A percentile compares a stretch with the other conserved stretches of the same genome.
Conservation (phyloP, 2,329 filamentous ascomycete species). For the Arthroderma sp. region DNA sequence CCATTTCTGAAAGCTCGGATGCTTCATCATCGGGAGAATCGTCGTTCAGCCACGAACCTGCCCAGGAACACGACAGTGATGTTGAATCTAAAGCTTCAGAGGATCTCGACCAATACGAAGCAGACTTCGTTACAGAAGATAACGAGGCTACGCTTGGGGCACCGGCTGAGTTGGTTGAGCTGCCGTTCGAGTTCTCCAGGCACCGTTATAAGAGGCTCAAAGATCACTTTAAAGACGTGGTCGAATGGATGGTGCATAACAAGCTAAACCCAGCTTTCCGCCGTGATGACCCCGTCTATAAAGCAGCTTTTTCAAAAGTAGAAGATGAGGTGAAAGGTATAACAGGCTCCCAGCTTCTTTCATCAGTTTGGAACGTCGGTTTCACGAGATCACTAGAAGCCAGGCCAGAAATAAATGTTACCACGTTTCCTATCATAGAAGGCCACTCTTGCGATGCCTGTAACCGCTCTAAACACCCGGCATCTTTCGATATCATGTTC, state of each 20-base stretch:
- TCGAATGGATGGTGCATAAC: conserved; percentile 73
- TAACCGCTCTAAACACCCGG: conserved; percentile 54
- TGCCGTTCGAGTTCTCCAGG: conserved; percentile 57
- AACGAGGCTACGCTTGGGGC: conserved; percentile 44
- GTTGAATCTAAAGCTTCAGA: conserved; percentile 21
- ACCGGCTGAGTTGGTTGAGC: conserved; percentile 36
- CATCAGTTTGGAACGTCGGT: conserved; percentile 53
- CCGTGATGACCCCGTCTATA: conserved; percentile 50
- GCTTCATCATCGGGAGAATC: conserved; percentile 4
- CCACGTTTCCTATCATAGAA: conserved; percentile 30
- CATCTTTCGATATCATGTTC: conserved; percentile 51
- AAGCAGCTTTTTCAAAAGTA: conserved; percentile 55
- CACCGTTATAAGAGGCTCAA: conserved; percentile 54
- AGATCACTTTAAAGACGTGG: conserved; percentile 58
- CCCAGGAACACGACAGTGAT: conserved; percentile 18
- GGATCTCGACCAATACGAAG: conserved; percentile 43
- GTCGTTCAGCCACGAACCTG: neutral
- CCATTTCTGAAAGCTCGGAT: neutral
- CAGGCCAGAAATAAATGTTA: conserved; percentile 47
- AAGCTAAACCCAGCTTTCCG: conserved; percentile 60
- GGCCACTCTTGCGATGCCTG: conserved; percentile 54
- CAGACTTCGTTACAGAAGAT: conserved; percentile 52
- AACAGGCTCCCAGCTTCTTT: conserved; percentile 57
- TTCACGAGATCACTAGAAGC: conserved; percentile 55
- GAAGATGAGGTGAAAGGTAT: conserved; percentile 57